Evolutionary conservation across 2,329 filamentous ascomycete genomes (phyloP).

Genomic region (Sclerotinia subarctica): DNA sequence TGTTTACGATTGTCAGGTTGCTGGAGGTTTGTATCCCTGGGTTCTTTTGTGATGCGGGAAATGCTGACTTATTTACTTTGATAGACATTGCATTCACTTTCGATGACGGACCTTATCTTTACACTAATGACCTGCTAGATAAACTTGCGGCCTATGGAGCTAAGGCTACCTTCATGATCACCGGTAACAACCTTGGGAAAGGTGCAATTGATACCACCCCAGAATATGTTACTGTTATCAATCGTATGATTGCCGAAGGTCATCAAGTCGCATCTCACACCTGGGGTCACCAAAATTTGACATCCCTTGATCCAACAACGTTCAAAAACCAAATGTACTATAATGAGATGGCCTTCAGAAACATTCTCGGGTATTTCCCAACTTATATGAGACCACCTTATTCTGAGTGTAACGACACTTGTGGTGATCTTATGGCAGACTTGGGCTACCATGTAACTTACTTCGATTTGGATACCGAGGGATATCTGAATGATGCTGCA

Average conservation of each 20-base stretch:
- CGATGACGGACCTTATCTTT: constrained; percentile 63
- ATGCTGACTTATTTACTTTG: not conserved
- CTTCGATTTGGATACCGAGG: constrained; percentile 47
- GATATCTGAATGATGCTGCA: constrained; percentile 46
- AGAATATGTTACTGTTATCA: constrained; percentile 48
- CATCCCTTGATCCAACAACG: constrained; percentile 43
- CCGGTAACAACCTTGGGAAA: constrained; percentile 52
- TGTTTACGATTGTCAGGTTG: constrained; percentile 53
- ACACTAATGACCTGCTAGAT: constrained; percentile 52
- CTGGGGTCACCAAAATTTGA: constrained; percentile 51
- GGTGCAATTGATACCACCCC: constrained; percentile 40
- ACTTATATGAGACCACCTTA: constrained; percentile 52
- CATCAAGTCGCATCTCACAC: constrained; percentile 61
- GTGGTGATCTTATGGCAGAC: constrained; percentile 39
- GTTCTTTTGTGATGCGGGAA: not conserved
- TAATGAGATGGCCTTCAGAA: constrained; percentile 54
- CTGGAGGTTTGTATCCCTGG: constrained; percentile 42
- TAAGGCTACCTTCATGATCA: constrained; percentile 62
- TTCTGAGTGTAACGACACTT: constrained; percentile 44
- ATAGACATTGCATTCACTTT: constrained; percentile 61
- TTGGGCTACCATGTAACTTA: constrained; percentile 49
- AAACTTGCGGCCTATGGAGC: constrained; percentile 57
- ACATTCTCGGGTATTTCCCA: constrained; percentile 54
- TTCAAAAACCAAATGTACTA: constrained; percentile 50
- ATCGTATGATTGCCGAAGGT: constrained; percentile 38